Evolutionary conservation across 345 rosid species (phyloP).

Genomic region (Mallotus nudiflorus): DNA sequence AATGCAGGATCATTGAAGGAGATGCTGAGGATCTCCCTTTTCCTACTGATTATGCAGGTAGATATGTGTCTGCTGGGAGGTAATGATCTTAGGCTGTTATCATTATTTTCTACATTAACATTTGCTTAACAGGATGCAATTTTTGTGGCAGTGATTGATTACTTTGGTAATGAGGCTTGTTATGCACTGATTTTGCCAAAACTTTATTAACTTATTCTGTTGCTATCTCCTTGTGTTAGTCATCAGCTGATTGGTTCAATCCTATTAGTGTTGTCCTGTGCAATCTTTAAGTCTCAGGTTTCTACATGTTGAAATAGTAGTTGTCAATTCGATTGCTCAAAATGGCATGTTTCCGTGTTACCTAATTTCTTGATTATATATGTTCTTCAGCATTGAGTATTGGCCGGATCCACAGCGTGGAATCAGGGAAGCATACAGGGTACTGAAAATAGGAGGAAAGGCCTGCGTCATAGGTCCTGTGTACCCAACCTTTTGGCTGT

Average conservation of each 20-base stretch:
- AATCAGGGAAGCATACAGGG: conserved; percentile 43
- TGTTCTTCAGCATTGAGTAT: conserved; percentile 34
- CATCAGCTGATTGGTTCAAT: background rate
- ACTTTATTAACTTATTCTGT: too few relatives aligned
- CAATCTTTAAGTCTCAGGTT: too few relatives aligned
- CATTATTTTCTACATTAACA: background rate
- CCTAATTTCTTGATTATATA: background rate
- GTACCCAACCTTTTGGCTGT: conserved; percentile 42
- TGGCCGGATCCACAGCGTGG: conserved; percentile 46
- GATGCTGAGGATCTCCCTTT: conserved; percentile 42
- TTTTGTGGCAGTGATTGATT: background rate
- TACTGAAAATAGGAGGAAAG: conserved; percentile 42
- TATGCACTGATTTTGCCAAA: too few relatives aligned
- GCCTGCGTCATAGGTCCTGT: conserved; percentile 42
- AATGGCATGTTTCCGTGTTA: background rate
- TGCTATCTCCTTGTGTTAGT: too few relatives aligned
- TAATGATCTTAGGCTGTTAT: background rate
- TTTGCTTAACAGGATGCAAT: too few relatives aligned
- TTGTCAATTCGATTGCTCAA: background rate
- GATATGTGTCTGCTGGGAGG: conserved; percentile 45
- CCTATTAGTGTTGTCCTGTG: too few relatives aligned
- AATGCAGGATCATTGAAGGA: conserved; percentile 38
- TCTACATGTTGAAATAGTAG: background rate
- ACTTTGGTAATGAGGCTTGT: background rate
- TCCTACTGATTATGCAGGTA: conserved; percentile 38